Percentiles rank a stretch among this genome's conserved stretches.
These are phyloP conservation scores for Penicillium sclerotiorum DNA, from an alignment of 2,329 filamentous ascomycete species.

Conservation along the genomic window DNA sequence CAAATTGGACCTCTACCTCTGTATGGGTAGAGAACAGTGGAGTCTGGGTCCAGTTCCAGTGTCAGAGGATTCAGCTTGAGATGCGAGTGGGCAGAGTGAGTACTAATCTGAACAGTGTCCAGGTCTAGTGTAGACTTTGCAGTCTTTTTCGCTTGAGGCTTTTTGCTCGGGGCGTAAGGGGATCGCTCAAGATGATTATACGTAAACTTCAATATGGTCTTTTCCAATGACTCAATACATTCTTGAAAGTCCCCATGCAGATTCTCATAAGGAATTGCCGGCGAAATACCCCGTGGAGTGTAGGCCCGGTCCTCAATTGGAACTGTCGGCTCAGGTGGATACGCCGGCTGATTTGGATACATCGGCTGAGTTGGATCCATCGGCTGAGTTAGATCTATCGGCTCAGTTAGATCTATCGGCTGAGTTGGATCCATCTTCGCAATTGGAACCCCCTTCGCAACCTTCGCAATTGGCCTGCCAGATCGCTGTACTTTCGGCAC, in stretches of 20 bases:
- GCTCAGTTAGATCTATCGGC: too few species aligned
- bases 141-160: constrained; percentile 10
- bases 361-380: too few species aligned
- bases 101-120: constrained; percentile 18
- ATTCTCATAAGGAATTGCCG: not conserved
- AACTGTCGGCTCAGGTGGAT: too few species aligned
- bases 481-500: too few species aligned
- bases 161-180: constrained; percentile 20
- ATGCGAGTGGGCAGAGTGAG: constrained; percentile 14
- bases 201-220: constrained; percentile 27
- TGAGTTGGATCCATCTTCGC: too few species aligned
- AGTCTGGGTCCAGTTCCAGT: constrained; percentile 16
- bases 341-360: too few species aligned
- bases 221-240: not conserved
- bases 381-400: too few species aligned
- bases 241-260: not conserved
- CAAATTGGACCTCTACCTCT: constrained; percentile 38
- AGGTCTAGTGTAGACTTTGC: constrained; percentile 22
- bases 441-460: too few species aligned
- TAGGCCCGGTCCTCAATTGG: not conserved
- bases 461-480: too few species aligned
- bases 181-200: constrained; percentile 36
- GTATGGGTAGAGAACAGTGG: constrained; percentile 19
- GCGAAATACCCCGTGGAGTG: not conserved
- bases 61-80: constrained; percentile 18